Percentiles rank a stretch among this genome's conserved stretches.
Evolutionary conservation across 2,329 filamentous ascomycete species (phyloP).

Genomic region (Anthostomella pinea): DNA sequence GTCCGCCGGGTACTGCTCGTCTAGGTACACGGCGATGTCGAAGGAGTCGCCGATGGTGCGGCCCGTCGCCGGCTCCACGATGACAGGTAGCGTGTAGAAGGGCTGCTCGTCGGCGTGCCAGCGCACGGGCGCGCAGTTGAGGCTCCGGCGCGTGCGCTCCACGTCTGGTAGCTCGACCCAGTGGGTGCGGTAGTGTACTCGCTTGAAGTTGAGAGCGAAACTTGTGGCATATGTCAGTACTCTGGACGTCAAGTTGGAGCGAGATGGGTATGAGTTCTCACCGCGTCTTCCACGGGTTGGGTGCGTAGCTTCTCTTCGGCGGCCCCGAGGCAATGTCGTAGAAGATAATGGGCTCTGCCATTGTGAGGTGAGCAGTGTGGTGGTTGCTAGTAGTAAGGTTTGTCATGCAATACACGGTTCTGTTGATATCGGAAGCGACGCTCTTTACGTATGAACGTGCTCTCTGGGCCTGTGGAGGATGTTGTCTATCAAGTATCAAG

Average conservation of each 20-base stretch:
- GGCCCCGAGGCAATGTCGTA: conserved; percentile 42
- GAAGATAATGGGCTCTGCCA: conserved; percentile 30
- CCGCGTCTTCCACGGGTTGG: conserved; percentile 34
- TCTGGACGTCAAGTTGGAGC: too few species aligned
- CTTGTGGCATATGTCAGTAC: too few species aligned
- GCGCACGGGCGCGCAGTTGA: conserved; percentile 48
- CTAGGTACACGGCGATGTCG: conserved; percentile 61
- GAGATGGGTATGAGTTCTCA: too few species aligned
- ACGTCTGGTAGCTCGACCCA: conserved; percentile 56
- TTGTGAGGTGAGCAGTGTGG: conserved; percentile 4
- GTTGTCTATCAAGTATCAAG: too few species aligned
- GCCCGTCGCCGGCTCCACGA: conserved; percentile 43
- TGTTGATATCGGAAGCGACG: too few species aligned
- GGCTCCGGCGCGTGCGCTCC: conserved; percentile 41
- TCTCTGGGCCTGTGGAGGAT: too few species aligned
- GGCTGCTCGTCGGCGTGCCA: conserved; percentile 55
- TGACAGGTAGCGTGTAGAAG: conserved; percentile 59
- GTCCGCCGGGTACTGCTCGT: conserved; percentile 50
- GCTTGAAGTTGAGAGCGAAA: conserved; percentile 44
- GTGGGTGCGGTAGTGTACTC: conserved; percentile 31
- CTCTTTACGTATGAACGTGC: too few species aligned
- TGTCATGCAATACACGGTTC: too few species aligned
- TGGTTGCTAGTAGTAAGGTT: too few species aligned
- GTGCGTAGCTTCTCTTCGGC: conserved; percentile 27
- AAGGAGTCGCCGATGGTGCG: conserved; percentile 58